Base-by-base conservation (phyloP, 73 alveolate species). In the Halteria grandinella region DNA sequence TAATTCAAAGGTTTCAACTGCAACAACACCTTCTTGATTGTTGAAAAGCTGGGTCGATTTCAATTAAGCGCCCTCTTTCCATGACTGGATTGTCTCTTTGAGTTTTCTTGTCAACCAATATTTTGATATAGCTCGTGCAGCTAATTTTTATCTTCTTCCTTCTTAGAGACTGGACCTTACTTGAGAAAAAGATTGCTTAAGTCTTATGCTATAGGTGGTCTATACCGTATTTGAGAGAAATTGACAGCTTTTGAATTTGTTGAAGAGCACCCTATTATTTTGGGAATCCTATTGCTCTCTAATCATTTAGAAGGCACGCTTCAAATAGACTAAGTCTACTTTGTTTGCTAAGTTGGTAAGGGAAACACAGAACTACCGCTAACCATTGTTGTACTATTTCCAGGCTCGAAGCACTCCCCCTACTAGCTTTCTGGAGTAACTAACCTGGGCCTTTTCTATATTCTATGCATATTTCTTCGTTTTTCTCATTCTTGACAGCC, bases 401-500 rank as follows among this genome's bases (percentile, higher is more conserved):
- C 57, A 36, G 5, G 77, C 39, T 5, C 24, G 8, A 21, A 36
- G 43, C 8, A 60, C 77, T 1, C 21, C n/a, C 7, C 5, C 6
- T 8, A 36, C 6, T 6, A 60, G 77, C 1, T 33, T 6, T 36
- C 27, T 36, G 24, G 21, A 18, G 43, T 60, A 60, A 6, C 37
- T 44, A 21, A 55, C 21, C 7, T 60, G 60, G 1, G 43, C 4
- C 43, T 60, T 60, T 1, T 17, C 8, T 60, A 25, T 60, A 1
- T 40, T 36, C 21, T 60, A 47, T 66, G 39, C 47, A 17, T 23
- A 44, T 66, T 45, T 44, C 8, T 17, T 41, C 8, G 80, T 66
- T 4, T 32, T 28, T 25, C 32, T 1, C 15, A 7, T 5, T 25
- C 80, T 66, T 66, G 23, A 10, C 15, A 2, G n/a, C 80, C 80